Percentiles rank a stretch among this genome's conserved stretches.
Evolutionary conservation across 2,329 filamentous ascomycete genomes (phyloP).

Genomic region (Boeremia exigua): DNA sequence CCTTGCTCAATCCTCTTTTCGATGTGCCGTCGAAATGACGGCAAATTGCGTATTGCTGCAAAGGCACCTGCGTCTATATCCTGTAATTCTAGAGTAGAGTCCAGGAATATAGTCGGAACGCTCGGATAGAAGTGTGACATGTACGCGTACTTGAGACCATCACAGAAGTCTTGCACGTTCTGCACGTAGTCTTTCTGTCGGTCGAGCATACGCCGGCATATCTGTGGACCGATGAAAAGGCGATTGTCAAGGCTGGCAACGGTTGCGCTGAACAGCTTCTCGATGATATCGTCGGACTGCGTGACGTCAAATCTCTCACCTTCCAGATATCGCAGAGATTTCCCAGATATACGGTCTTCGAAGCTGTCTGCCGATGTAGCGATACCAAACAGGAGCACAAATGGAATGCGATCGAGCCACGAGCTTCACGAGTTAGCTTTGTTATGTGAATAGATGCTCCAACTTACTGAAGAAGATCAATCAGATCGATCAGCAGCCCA

Average conservation of each 20-base stretch:
- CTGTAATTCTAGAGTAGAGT: conserved; percentile 40
- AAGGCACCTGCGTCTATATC: conserved; percentile 66
- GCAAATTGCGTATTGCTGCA: conserved; percentile 70
- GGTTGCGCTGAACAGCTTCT: conserved; percentile 71
- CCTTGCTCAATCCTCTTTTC: conserved; percentile 49
- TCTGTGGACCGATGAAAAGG: conserved; percentile 67
- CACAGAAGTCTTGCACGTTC: conserved; percentile 74
- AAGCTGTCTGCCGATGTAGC: conserved; percentile 83
- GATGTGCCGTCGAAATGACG: conserved; percentile 63
- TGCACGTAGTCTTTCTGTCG: conserved; percentile 79
- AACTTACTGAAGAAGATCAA: conserved; percentile 70
- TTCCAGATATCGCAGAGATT: conserved; percentile 69
- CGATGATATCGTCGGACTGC: conserved; percentile 73
- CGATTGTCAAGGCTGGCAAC: conserved; percentile 64
- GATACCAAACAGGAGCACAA: conserved; percentile 78
- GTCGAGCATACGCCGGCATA: conserved; percentile 70
- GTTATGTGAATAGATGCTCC: background rate
- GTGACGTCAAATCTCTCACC: conserved; percentile 80
- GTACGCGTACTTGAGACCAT: conserved; percentile 76
- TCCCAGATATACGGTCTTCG: conserved; percentile 73
- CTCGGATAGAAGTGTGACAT: conserved; percentile 89
- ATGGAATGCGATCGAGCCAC: conserved; percentile 78
- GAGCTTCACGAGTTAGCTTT: conserved; percentile 51
- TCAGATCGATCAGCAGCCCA: conserved; percentile 71
- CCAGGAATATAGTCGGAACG: conserved; percentile 69